These are phyloP conservation scores for Zymoseptoria pseudotritici DNA, from an alignment of 2,329 filamentous ascomycete genomes.

Conservation along the genomic window DNA sequence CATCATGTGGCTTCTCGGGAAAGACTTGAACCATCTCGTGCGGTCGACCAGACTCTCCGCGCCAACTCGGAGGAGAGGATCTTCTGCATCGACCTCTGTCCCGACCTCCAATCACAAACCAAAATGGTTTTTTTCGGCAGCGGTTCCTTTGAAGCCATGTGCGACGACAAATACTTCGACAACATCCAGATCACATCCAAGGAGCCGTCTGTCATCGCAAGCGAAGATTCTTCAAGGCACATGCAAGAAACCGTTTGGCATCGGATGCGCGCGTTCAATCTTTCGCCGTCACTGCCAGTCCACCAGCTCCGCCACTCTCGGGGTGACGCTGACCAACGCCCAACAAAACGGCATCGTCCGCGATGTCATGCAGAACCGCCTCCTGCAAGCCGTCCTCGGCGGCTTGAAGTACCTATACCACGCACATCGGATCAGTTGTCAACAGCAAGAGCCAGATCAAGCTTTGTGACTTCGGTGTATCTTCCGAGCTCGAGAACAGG, in stretches of 20 bases:
- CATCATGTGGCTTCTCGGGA: no score
- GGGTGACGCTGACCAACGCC: background rate
- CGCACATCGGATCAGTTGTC: slow-evolving; percentile 74
- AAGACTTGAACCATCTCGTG: no score
- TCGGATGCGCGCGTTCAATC: background rate
- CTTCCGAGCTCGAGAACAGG: slow-evolving; percentile 87
- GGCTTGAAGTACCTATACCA: slow-evolving; percentile 93
- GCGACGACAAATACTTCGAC: background rate
- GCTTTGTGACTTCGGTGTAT: slow-evolving; percentile 97
- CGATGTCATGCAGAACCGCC: slow-evolving; percentile 94
- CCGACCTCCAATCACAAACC: background rate
- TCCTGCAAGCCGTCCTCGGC: slow-evolving; percentile 89
- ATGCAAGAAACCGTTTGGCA: background rate
- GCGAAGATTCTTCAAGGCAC: background rate
- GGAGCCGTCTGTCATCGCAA: background rate
- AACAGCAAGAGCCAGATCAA: slow-evolving; percentile 67
- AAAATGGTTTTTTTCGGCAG: background rate
- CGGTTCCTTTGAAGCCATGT: background rate
- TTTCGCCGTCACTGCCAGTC: background rate
- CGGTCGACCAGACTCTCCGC: background rate
- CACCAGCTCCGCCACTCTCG: background rate
- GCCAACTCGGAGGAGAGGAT: background rate
- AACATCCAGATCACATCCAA: background rate
- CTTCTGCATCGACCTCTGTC: background rate
- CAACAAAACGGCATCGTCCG: slow-evolving; percentile 75